These are phyloP conservation scores for Pythium utonaiense DNA, from an alignment of 352 stramenopile species.

Conservation along the genomic window DNA sequence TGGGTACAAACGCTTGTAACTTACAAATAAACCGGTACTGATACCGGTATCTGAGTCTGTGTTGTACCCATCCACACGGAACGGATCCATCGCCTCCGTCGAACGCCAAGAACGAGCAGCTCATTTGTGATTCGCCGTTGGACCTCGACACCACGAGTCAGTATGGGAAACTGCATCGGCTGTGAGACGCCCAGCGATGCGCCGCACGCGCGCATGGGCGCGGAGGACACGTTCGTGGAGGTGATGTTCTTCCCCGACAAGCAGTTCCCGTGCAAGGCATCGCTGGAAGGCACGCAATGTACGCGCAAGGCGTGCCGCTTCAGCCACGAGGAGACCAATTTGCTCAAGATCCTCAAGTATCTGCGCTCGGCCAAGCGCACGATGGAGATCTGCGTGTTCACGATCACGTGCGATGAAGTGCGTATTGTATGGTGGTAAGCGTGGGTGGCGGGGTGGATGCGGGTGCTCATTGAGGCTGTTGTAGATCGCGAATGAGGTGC, in stretches of 20 bases:
- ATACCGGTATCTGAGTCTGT: conserved; percentile 5
- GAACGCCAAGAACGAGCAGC: background rate
- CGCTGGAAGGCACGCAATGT: conserved; percentile 41
- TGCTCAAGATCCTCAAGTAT: conserved; percentile 50
- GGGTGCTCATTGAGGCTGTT: background rate
- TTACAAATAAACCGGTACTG: background rate
- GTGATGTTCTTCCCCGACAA: conserved; percentile 73
- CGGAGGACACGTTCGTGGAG: conserved; percentile 60
- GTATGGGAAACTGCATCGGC: conserved; percentile 66
- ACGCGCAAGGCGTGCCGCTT: conserved; percentile 64
- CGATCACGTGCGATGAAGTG: conserved; percentile 71
- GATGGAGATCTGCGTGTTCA: conserved; percentile 75
- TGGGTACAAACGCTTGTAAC: background rate
- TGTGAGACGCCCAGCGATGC: too few species aligned
- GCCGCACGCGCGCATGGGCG: conserved; percentile 8
- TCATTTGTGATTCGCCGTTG: background rate
- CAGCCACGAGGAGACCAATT: conserved; percentile 58
- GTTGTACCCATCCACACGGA: conserved; percentile 2
- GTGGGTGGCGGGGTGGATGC: background rate
- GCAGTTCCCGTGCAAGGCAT: conserved; percentile 57
- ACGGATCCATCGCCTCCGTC: background rate
- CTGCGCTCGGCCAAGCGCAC: conserved; percentile 39
- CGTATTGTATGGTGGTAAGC: background rate
- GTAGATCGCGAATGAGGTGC: conserved; percentile 57
- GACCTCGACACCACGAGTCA: background rate